Evolutionary conservation across 495 filamentous ascomycete genomes (phyloP).

Genomic region (Daldinia childiae): DNA sequence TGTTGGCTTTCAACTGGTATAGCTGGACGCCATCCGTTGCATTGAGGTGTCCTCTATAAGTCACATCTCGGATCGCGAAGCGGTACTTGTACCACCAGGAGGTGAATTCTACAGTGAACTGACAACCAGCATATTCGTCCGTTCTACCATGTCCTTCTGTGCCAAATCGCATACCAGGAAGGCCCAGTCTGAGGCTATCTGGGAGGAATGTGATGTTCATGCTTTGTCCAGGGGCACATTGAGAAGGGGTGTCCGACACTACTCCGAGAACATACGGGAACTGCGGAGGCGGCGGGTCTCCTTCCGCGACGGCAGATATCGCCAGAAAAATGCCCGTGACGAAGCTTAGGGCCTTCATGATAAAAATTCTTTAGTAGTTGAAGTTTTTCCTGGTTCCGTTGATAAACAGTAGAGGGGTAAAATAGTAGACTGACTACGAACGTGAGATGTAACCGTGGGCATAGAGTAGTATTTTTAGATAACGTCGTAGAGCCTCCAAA

Average conservation of each 20-base stretch:
- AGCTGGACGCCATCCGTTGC: slow-evolving; percentile 33
- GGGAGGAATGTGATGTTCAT: slow-evolving; percentile 33
- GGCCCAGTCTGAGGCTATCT: slow-evolving; percentile 28
- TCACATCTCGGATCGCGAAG: slow-evolving; percentile 33
- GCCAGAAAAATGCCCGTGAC: slow-evolving; percentile 18
- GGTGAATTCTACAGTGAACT: slow-evolving; percentile 34
- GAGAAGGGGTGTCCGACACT: slow-evolving; percentile 19
- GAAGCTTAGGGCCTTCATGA: slow-evolving; percentile 17
- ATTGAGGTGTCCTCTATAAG: slow-evolving; percentile 30
- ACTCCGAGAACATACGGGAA: slow-evolving; percentile 18
- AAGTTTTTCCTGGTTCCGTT: not conserved
- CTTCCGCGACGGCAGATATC: slow-evolving; percentile 8
- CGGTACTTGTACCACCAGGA: slow-evolving; percentile 41
- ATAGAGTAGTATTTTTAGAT: not conserved
- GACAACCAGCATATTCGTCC: slow-evolving; percentile 29
- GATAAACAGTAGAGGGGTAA: not conserved
- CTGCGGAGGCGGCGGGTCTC: slow-evolving; percentile 32
- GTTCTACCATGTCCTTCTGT: slow-evolving; percentile 35
- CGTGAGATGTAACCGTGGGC: not conserved
- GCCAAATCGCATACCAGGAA: slow-evolving; percentile 24
- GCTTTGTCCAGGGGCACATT: slow-evolving; percentile 32
- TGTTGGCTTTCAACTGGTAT: slow-evolving; percentile 24
- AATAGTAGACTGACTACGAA: not conserved
- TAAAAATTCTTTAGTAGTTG: not conserved
- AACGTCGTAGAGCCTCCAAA: not conserved